Evolutionary conservation across 768 basidiomycete species (phyloP), one percentile per base, ranked within the genome.

Genomic region (Pleurotus salmoneostramineus): DNA sequence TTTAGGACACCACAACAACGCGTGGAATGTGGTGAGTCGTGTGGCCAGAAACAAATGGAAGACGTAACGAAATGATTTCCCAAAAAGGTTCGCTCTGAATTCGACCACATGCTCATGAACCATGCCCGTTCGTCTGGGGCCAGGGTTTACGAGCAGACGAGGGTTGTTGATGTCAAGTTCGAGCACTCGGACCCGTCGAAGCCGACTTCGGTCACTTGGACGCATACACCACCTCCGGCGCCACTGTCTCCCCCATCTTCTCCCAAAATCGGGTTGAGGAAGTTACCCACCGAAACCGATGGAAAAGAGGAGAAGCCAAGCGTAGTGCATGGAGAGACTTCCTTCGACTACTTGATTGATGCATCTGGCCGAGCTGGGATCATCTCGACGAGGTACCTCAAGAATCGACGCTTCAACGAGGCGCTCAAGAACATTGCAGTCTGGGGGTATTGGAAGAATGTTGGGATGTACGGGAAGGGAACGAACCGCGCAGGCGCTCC

Each of bases 401-500:
- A 78, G 52, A 83, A 84, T 59, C 73, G 87, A 14, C 72, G 71
- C 34, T 79, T 80, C 66, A 85, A 80, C 35, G 71, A 77, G 43
- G 74, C 74, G 2, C 65, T 88, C 49, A 76, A 73, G 58, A 88
- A 87, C 59, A 74, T 87, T 12, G 87, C 87, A 1, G 69, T 78
- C 15, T 89, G 87, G 87, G 85, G 83, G 1, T 89, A 89, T 61
- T 89, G 85, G 85, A 73, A 64, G 31, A 81, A 76, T 2, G 72
- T 74, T 6, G 72, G 71, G 2, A 73, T 68, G 56, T 87, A 82
- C 61, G 72, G 68, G 1, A 56, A 60, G n/a, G 76, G 74, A 10
- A 77, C 77, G 0, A 50, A 58, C 12, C 70, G 78, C 17, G 75
- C 78, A 59, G 77, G 78, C 37, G 72, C 82, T 0, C 74, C 79